Conservation (phyloP, 176 grass and related monocot species). For the Areca catechu region DNA sequence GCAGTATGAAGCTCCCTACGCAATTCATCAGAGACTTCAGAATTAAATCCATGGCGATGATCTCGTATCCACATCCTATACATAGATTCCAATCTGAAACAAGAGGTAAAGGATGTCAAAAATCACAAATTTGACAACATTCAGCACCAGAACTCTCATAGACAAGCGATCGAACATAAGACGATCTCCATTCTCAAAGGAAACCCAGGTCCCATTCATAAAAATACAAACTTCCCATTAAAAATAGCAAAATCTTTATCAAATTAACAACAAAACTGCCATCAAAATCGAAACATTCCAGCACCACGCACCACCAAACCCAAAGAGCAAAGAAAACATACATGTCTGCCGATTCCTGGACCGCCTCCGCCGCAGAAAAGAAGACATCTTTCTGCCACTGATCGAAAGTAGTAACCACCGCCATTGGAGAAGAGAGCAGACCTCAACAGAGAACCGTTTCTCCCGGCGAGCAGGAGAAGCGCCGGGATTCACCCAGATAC, state of each 20-base stretch:
- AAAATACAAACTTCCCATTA: background rate
- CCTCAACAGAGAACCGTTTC: background rate
- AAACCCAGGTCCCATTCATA: background rate
- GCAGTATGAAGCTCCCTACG: slow-evolving; percentile 58
- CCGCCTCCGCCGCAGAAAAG: slow-evolving; percentile 76
- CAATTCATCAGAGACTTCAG: slow-evolving; percentile 36
- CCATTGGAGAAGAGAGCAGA: slow-evolving; percentile 29
- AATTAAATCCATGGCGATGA: slow-evolving; percentile 24
- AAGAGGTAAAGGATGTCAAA: background rate
- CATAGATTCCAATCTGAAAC: slow-evolving; percentile 78
- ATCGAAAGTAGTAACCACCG: slow-evolving; percentile 44
- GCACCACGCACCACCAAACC: background rate
- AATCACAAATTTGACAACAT: too few species aligned
- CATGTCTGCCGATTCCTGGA: slow-evolving; percentile 77
- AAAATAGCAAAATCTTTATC: slow-evolving; percentile 7
- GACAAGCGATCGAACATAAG: too few species aligned
- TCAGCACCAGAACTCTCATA: too few species aligned
- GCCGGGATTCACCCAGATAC: too few species aligned
- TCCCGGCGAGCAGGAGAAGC: too few species aligned
- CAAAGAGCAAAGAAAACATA: slow-evolving; percentile 27
- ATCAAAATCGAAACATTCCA: background rate
- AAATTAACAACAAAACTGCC: background rate
- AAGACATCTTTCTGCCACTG: slow-evolving; percentile 89
- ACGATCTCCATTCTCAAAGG: too few species aligned
- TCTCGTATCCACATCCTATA: slow-evolving; percentile 68